Percentiles rank a stretch among this genome's conserved stretches.
These are phyloP conservation scores for Crithidia sp. DNA, from an alignment of 208 protist genomes.

Conservation along the genomic window DNA sequence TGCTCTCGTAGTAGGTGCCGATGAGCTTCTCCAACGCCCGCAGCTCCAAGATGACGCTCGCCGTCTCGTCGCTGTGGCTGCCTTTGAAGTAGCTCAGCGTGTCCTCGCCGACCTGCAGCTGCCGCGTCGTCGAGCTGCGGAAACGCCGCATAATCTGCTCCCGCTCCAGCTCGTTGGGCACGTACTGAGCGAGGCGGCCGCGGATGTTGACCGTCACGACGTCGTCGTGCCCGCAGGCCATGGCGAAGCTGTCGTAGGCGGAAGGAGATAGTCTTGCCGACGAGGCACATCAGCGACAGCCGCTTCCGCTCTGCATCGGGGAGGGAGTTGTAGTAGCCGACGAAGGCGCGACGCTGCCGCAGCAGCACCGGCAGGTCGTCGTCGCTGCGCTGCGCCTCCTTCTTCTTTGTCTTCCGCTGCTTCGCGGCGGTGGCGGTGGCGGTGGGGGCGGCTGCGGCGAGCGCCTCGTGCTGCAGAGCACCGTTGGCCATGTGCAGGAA, in stretches of 20 bases:
- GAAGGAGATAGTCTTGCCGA: constrained; percentile 72
- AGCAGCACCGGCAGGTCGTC: constrained; percentile 82
- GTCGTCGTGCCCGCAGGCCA: constrained; percentile 83
- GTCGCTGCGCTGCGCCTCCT: constrained; percentile 34
- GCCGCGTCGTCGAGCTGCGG: constrained; percentile 73
- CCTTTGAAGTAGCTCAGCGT: constrained; percentile 89
- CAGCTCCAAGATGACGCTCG: constrained; percentile 83
- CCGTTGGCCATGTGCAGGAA: constrained; percentile 85
- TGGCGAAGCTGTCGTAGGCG: constrained; percentile 80
- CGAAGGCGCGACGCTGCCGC: constrained; percentile 79
- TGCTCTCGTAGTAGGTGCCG: constrained; percentile 92
- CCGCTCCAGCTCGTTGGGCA: constrained; percentile 81
- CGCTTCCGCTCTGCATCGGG: constrained; percentile 68
- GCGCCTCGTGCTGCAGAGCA: constrained; percentile 72
- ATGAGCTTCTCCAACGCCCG: constrained; percentile 91
- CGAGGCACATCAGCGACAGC: constrained; percentile 80
- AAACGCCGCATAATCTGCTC: constrained; percentile 88
- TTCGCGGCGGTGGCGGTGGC: constrained; percentile 11
- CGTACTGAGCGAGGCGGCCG: constrained; percentile 70
- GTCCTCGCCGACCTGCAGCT: constrained; percentile 90
- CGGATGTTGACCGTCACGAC: constrained; percentile 78
- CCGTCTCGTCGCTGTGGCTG: constrained; percentile 76
- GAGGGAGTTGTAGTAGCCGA: constrained; percentile 86
- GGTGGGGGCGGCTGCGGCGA: constrained; percentile 31
- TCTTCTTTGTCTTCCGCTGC: constrained; percentile 32